Conservation (phyloP, 192 early-diverging fungal species). For the Coemansia sp. region DNA sequence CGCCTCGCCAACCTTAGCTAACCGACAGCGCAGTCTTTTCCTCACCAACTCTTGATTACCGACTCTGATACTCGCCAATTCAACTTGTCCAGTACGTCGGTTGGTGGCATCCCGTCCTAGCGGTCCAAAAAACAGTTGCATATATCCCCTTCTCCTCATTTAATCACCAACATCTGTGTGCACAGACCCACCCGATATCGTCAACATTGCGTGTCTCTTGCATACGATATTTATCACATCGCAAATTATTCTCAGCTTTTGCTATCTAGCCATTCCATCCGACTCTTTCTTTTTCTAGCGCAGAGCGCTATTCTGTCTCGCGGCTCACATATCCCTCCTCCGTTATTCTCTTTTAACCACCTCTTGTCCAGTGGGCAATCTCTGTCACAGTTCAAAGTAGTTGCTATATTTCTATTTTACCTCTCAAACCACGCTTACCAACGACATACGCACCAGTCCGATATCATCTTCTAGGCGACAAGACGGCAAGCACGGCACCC, state of each 20-base stretch:
- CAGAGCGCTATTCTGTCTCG: background rate
- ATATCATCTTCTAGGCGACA: background rate
- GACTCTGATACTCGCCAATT: background rate
- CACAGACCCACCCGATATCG: background rate
- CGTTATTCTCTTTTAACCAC: background rate
- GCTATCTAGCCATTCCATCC: background rate
- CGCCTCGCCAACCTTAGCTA: constrained; percentile 2
- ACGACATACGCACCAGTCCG: background rate
- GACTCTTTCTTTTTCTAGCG: background rate
- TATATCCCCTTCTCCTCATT: background rate
- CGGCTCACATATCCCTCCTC: background rate
- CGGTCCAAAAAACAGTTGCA: background rate
- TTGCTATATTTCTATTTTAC: background rate
- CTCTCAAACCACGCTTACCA: background rate
- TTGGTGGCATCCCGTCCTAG: background rate
- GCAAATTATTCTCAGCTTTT: background rate
- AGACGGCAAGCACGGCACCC: background rate
- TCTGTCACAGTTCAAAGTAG: background rate
- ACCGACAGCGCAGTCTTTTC: background rate
- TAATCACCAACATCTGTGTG: background rate
- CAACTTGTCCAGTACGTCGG: background rate
- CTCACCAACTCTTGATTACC: background rate
- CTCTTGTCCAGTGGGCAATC: background rate
- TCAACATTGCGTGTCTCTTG: background rate
- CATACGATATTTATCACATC: constrained; percentile 2